Conservation (phyloP, 2,329 filamentous ascomycete species). For the Apiospora sp. region DNA sequence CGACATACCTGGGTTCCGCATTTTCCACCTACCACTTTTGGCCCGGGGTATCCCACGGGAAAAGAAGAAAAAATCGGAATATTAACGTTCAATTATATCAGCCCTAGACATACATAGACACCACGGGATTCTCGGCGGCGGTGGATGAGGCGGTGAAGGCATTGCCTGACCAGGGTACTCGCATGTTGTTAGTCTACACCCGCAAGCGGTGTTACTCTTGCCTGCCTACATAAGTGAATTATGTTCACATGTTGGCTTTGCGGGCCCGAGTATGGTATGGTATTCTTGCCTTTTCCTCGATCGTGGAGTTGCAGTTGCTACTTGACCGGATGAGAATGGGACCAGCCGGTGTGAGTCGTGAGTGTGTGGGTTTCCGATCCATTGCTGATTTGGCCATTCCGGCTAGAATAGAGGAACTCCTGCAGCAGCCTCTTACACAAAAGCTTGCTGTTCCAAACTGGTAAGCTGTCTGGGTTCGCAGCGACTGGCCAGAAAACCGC, state of each 20-base stretch:
- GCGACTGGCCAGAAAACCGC: background rate
- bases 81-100: background rate
- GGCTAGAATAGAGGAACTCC: background rate
- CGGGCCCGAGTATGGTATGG: background rate
- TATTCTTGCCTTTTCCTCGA: background rate
- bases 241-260: background rate
- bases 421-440: background rate
- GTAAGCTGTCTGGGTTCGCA: constrained; percentile 10
- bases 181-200: background rate
- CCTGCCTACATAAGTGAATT: background rate
- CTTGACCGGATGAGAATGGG: background rate
- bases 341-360: background rate
- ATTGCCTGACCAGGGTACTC: constrained; percentile 5
- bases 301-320: constrained; percentile 6
- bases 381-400: constrained; percentile 35
- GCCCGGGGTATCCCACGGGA: background rate
- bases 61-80: background rate
- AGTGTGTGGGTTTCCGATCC: constrained; percentile 26
- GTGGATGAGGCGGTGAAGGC: constrained; percentile 10
- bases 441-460: background rate
- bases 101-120: background rate
- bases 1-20: background rate
- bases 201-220: background rate
- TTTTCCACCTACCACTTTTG: background rate
- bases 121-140: background rate